These are phyloP conservation scores for Aspergillus nidulans DNA, from an alignment of 495 filamentous ascomycete genomes.

Conservation along the genomic window DNA sequence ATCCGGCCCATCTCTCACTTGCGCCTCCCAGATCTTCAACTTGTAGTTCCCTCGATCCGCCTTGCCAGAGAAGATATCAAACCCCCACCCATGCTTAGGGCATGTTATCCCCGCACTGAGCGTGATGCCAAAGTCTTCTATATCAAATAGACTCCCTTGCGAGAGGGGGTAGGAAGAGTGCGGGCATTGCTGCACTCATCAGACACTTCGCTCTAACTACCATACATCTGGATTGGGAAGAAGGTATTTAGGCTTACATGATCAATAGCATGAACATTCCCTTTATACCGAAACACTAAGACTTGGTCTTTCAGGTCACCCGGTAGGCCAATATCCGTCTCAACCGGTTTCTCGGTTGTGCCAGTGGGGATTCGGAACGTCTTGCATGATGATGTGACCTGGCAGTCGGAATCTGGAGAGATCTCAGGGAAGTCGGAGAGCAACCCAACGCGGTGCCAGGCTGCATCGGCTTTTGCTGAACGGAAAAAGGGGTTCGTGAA, in stretches of 20 bases:
- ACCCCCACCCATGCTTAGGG: conserved; percentile 59
- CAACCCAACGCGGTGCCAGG: conserved; percentile 40
- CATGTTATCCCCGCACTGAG: conserved; percentile 51
- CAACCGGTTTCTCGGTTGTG: conserved; percentile 24
- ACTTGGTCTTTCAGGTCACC: conserved; percentile 52
- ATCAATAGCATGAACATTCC: conserved; percentile 55
- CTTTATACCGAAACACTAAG: conserved; percentile 53
- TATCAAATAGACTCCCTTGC: conserved; percentile 53
- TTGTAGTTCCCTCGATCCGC: conserved; percentile 54
- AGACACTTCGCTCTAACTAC: background rate
- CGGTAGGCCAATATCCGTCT: conserved; percentile 39
- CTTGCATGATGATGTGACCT: conserved; percentile 46
- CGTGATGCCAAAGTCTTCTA: conserved; percentile 55
- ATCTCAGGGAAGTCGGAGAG: conserved; percentile 50
- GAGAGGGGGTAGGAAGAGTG: conserved; percentile 56
- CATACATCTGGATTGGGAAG: background rate
- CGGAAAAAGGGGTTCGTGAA: conserved; percentile 14
- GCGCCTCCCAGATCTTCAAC: conserved; percentile 56
- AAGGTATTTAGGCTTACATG: conserved; percentile 51
- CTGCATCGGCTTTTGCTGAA: conserved; percentile 5
- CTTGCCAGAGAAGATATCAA: conserved; percentile 53
- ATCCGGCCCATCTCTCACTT: conserved; percentile 38
- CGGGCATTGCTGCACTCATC: conserved; percentile 48
- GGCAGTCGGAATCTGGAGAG: conserved; percentile 29
- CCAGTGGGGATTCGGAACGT: conserved; percentile 45